Percentiles rank a stretch among this genome's conserved stretches.
Conservation (phyloP, 2,329 filamentous ascomycete genomes). For the Phaeosphaeria sp. region DNA sequence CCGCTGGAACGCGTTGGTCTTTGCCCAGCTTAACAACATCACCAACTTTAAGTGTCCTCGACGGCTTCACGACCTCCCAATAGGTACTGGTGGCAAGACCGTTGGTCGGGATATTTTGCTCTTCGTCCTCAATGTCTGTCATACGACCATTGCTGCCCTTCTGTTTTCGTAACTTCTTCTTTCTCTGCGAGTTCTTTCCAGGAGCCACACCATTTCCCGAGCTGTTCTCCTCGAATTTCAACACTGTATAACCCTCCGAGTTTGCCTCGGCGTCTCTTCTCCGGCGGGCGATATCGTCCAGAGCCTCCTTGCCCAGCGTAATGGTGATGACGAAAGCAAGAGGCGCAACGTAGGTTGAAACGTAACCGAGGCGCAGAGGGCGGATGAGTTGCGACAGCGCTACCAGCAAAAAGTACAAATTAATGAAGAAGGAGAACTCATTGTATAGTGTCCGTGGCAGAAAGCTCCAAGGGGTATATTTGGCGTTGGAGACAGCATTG, state of each 20-base stretch:
- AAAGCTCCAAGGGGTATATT: constrained; percentile 95
- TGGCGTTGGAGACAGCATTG: constrained; percentile 94
- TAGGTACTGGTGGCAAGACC: constrained; percentile 57
- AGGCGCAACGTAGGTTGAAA: constrained; percentile 92
- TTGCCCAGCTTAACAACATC: constrained; percentile 94
- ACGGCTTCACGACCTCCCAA: constrained; percentile 77
- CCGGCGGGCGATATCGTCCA: constrained; percentile 87
- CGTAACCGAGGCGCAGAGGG: constrained; percentile 86
- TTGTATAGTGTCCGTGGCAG: constrained; percentile 94
- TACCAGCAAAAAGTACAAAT: constrained; percentile 97
- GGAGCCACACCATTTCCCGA: constrained; percentile 42
- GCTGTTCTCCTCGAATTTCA: constrained; percentile 71
- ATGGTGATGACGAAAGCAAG: constrained; percentile 90
- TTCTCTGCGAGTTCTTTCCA: constrained; percentile 33
- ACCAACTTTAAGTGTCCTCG: constrained; percentile 87
- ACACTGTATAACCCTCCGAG: constrained; percentile 81
- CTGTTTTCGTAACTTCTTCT: constrained; percentile 44
- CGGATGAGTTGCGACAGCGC: constrained; percentile 93
- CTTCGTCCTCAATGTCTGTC: constrained; percentile 74
- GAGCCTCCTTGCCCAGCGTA: constrained; percentile 93
- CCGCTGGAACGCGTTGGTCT: constrained; percentile 90
- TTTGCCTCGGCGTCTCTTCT: constrained; percentile 93
- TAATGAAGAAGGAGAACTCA: constrained; percentile 99
- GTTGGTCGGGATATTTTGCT: constrained; percentile 54
- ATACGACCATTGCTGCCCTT: constrained; percentile 52